These are phyloP conservation scores for Zoysia matrella DNA, from an alignment of 202 grass and related monocot genomes.

Conservation along the genomic window DNA sequence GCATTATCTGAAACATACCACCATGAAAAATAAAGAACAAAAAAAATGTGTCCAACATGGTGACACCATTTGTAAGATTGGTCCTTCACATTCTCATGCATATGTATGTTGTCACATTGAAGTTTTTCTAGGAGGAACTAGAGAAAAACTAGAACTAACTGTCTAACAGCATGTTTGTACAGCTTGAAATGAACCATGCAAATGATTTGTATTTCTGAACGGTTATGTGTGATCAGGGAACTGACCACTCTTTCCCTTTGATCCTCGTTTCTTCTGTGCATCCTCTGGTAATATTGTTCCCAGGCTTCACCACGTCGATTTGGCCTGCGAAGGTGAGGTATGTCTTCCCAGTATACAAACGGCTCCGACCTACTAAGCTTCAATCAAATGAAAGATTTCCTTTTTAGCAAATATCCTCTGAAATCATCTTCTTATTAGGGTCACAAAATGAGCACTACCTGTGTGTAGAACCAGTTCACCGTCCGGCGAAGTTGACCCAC, in stretches of 20 bases:
- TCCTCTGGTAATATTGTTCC: slow-evolving; percentile 59
- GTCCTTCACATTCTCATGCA: background rate
- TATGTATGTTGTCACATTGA: background rate
- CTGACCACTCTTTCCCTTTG: slow-evolving; percentile 81
- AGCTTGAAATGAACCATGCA: background rate
- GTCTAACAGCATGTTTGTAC: background rate
- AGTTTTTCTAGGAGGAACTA: background rate
- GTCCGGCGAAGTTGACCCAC: slow-evolving; percentile 56
- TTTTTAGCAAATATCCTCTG: background rate
- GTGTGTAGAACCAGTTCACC: slow-evolving; percentile 52
- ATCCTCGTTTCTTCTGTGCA: slow-evolving; percentile 52
- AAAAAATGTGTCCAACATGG: background rate
- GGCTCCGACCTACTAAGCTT: slow-evolving; percentile 72
- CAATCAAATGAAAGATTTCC: background rate
- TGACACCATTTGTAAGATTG: background rate
- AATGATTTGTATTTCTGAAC: background rate
- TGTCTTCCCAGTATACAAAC: slow-evolving; percentile 53
- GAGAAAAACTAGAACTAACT: background rate
- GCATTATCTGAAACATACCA: slow-evolving; percentile 46
- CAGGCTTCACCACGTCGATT: slow-evolving; percentile 49
- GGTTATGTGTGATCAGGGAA: slow-evolving; percentile 17
- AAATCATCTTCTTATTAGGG: background rate
- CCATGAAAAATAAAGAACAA: background rate
- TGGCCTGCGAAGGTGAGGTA: slow-evolving; percentile 1
- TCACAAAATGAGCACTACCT: slow-evolving; percentile 35